Evolutionary conservation across 441 rosid species (phyloP).

Genomic region (Manihot esculenta): DNA sequence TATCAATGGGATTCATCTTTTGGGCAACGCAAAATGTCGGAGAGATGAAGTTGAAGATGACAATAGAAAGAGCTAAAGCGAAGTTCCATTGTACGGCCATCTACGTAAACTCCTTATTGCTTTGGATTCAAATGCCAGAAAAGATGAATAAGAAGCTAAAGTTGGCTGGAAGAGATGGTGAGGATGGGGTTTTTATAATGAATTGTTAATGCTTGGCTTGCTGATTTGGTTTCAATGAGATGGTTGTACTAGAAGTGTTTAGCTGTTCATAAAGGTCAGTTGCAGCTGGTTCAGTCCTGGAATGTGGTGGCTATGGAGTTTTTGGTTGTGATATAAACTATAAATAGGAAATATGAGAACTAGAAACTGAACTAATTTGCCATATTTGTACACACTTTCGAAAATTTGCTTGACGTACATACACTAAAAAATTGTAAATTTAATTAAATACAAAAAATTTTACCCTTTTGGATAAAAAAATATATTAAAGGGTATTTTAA

Average conservation of each 20-base stretch:
- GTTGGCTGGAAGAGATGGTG: neutral
- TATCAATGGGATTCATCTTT: constrained; percentile 61
- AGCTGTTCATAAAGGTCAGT: constrained; percentile 4
- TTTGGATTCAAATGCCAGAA: neutral
- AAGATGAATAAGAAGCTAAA: neutral
- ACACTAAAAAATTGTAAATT: no score
- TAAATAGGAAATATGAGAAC: no score
- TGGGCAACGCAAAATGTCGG: constrained; percentile 23
- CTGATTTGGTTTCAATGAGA: constrained; percentile 3
- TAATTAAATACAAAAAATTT: no score
- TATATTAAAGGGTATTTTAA: no score
- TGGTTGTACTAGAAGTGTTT: neutral
- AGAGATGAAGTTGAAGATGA: constrained; percentile 14
- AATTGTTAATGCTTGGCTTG: neutral
- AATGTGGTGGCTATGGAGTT: no score
- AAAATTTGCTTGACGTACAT: no score
- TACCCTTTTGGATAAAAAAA: no score
- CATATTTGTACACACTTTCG: no score
- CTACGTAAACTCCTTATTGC: neutral
- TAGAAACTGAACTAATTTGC: no score
- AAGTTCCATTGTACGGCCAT: constrained; percentile 18
- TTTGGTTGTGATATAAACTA: no score
- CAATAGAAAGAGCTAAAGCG: constrained; percentile 27
- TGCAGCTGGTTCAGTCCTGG: neutral
- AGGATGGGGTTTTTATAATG: neutral